A percentile compares a stretch with the other conserved stretches of the same genome.
phyloP scores from a whole-genome alignment of 768 basidiomycete species.

The Termitomyces sp. region DNA sequence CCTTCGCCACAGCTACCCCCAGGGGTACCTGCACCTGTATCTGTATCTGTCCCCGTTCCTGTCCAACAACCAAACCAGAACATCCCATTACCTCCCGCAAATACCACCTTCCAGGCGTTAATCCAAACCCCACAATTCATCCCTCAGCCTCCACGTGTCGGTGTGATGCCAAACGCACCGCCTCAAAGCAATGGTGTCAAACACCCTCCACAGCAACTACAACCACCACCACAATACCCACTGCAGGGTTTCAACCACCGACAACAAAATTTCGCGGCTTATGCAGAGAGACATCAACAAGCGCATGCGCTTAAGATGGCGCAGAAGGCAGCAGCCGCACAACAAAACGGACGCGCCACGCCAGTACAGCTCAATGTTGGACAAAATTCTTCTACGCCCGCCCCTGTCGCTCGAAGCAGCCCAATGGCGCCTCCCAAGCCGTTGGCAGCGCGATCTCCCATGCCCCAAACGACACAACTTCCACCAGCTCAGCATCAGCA shows the following conservation, averaged over 20 bases:
- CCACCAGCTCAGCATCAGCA: constrained; percentile 19
- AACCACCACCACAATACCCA: neutral
- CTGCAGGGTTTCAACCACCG: neutral
- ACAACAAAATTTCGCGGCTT: neutral
- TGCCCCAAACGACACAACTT: constrained; percentile 29
- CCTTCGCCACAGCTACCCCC: constrained; percentile 22
- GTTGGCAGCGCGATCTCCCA: constrained; percentile 28
- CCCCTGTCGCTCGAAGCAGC: constrained; percentile 31
- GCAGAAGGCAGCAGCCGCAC: constrained; percentile 11
- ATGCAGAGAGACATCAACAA: constrained; percentile 11
- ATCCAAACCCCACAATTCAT: constrained; percentile 8
- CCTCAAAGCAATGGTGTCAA: constrained; percentile 2
- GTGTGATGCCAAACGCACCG: neutral
- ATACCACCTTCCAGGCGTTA: constrained; percentile 15
- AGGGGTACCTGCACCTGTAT: constrained; percentile 17
- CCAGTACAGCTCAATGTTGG: constrained; percentile 22
- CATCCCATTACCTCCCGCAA: constrained; percentile 17
- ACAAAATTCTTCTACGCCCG: constrained; percentile 7
- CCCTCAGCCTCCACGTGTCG: constrained; percentile 9
- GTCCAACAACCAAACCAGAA: constrained; percentile 14
- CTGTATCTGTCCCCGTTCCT: constrained; percentile 12
- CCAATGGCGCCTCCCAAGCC: constrained; percentile 35
- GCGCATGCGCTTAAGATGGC: constrained; percentile 2
- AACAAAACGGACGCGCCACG: constrained; percentile 29
- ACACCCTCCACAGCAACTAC: constrained; percentile 5